These are phyloP conservation scores for Colletotrichum somersetense DNA, from an alignment of 2,329 filamentous ascomycete genomes.

Conservation along the genomic window DNA sequence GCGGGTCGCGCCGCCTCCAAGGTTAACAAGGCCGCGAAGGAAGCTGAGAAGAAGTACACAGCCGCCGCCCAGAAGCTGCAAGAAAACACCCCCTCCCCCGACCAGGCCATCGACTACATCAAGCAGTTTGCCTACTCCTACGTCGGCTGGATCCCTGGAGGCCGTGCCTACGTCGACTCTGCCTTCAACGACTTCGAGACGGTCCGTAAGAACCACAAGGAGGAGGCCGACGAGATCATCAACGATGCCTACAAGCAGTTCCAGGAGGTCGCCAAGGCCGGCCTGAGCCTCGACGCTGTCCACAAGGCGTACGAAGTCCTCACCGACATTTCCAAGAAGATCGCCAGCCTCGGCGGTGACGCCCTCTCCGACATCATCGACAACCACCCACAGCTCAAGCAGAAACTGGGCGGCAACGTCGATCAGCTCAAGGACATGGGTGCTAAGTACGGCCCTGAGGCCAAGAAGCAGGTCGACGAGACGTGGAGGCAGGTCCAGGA, in stretches of 20 bases:
- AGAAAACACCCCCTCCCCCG: constrained; percentile 72
- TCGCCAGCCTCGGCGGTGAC: constrained; percentile 73
- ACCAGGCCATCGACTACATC: constrained; percentile 75
- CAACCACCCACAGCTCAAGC: constrained; percentile 79
- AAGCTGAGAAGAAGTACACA: constrained; percentile 72
- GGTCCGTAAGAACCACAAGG: constrained; percentile 74
- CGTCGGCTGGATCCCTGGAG: constrained; percentile 78
- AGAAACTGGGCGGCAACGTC: constrained; percentile 76
- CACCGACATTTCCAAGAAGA: constrained; percentile 69
- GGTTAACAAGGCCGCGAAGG: constrained; percentile 62
- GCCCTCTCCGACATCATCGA: constrained; percentile 74
- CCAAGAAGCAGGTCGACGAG: constrained; percentile 80
- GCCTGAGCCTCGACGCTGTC: constrained; percentile 73
- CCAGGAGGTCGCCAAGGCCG: constrained; percentile 69
- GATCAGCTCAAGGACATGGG: constrained; percentile 78
- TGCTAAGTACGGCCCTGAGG: constrained; percentile 79
- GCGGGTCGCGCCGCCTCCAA: constrained; percentile 56
- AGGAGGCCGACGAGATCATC: constrained; percentile 78
- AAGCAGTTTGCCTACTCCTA: constrained; percentile 77
- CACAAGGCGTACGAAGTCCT: constrained; percentile 72
- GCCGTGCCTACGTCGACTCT: constrained; percentile 74
- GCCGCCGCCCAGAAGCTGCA: constrained; percentile 71
- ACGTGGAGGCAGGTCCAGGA: constrained; percentile 77
- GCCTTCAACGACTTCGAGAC: constrained; percentile 79
- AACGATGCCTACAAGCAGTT: constrained; percentile 76